phyloP scores from a whole-genome alignment of 345 rosid species.

The Citrus mangshanensis region DNA sequence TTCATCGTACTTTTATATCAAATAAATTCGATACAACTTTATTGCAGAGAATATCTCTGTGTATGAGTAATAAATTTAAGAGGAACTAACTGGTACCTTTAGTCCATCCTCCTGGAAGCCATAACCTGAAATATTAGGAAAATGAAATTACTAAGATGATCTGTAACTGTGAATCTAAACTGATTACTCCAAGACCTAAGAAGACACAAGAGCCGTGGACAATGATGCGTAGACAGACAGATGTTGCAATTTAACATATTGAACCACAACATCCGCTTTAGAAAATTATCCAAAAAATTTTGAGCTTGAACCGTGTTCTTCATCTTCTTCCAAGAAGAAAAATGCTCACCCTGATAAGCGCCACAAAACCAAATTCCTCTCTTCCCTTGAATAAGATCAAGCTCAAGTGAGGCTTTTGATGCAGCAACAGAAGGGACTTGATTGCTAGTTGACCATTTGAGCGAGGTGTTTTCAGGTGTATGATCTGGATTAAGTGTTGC shows the following conservation, averaged over 20 bases:
- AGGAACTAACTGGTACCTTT: slow-evolving; percentile 37
- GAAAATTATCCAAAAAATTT: background rate
- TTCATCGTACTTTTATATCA: too few species aligned
- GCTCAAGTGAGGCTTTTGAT: slow-evolving; percentile 70
- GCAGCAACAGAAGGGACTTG: slow-evolving; percentile 88
- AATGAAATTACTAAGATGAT: background rate
- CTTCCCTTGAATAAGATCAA: slow-evolving; percentile 57
- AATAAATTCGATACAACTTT: too few species aligned
- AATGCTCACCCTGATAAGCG: slow-evolving; percentile 66
- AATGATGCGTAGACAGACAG: too few species aligned
- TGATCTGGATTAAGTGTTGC: slow-evolving; percentile 75
- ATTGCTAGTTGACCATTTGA: slow-evolving; percentile 82
- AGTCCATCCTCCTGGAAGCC: slow-evolving; percentile 97
- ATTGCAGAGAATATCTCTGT: too few species aligned
- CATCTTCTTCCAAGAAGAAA: background rate
- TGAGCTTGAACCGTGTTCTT: background rate
- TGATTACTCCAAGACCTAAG: too few species aligned
- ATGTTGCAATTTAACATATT: background rate
- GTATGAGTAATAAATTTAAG: too few species aligned
- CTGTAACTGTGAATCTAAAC: background rate
- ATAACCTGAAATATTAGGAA: slow-evolving; percentile 54
- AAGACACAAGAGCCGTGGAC: background rate
- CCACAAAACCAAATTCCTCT: slow-evolving; percentile 53
- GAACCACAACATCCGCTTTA: background rate
- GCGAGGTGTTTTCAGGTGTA: slow-evolving; percentile 53